Evolutionary conservation across 2,329 filamentous ascomycete species (phyloP).

Genomic region (Pestalotiopsis sp.): DNA sequence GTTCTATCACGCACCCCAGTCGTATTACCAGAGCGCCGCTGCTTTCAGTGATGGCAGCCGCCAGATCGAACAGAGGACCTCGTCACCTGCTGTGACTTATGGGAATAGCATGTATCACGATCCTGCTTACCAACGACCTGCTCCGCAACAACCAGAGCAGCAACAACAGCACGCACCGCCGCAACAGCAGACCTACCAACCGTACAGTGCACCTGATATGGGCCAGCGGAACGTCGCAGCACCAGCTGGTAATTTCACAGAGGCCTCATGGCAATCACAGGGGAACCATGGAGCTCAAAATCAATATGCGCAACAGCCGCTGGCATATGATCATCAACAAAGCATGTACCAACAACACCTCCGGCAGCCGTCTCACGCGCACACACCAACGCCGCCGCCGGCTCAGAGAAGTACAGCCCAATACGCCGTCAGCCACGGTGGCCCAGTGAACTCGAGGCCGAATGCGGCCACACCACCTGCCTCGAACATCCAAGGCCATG

Average conservation of each 20-base stretch:
- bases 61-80: neutral
- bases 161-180: conserved; percentile 17
- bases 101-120: conserved; percentile 1
- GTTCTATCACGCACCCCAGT: conserved; percentile 2
- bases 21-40: conserved; percentile 2
- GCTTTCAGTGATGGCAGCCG: neutral
- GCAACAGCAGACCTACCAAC: conserved; percentile 13
- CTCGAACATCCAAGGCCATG: neutral
- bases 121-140: conserved; percentile 11
- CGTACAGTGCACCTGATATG: neutral
- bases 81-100: neutral
- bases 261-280: conserved; percentile 1
- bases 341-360: conserved; percentile 13
- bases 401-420: neutral
- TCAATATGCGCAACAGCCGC: neutral
- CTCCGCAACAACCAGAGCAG: conserved; percentile 25
- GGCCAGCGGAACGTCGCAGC: neutral
- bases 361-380: conserved; percentile 19
- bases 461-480: neutral
- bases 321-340: neutral
- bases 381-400: conserved; percentile 4
- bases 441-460: conserved; percentile 1
- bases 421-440: neutral
- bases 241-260: neutral
- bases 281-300: neutral